Conservation (phyloP, 2,329 filamentous ascomycete genomes). For the Biscogniauxia sp. region DNA sequence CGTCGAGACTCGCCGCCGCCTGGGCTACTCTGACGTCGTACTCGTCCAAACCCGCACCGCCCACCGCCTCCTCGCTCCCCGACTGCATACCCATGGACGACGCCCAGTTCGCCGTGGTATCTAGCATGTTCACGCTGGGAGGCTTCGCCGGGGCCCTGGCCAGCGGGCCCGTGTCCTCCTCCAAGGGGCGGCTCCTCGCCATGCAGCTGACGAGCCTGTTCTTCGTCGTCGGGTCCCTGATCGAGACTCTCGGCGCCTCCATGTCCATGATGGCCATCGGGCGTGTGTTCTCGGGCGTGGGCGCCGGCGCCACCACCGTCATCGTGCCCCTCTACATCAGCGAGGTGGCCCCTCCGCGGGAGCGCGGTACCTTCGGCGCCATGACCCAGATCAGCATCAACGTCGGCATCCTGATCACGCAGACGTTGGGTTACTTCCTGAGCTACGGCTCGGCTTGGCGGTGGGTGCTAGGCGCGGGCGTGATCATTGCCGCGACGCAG, state of each 20-base stretch:
- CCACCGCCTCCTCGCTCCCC: conserved; percentile 44
- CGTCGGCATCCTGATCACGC: conserved; percentile 79
- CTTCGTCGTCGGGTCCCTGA: conserved; percentile 71
- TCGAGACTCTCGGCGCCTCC: conserved; percentile 69
- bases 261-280: conserved; percentile 70
- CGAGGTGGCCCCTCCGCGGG: conserved; percentile 75
- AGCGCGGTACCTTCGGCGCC: conserved; percentile 75
- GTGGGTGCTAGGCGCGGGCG: conserved; percentile 73
- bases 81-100: conserved; percentile 88
- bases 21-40: conserved; percentile 29
- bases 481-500: conserved; percentile 66
- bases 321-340: conserved; percentile 94
- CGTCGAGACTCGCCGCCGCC: conserved; percentile 28
- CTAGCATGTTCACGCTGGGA: conserved; percentile 87
- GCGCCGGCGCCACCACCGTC: conserved; percentile 85
- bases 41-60: conserved; percentile 17
- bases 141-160: conserved; percentile 80
- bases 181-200: conserved; percentile 69
- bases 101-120: conserved; percentile 78
- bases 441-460: conserved; percentile 80
- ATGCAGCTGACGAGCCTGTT: conserved; percentile 77
- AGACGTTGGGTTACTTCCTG: conserved; percentile 82
- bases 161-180: conserved; percentile 75
- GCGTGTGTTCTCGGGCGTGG: conserved; percentile 76
- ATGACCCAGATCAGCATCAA: conserved; percentile 96